Conservation (phyloP, 805 yeast genomes). For the Teunomyces cretensis region DNA sequence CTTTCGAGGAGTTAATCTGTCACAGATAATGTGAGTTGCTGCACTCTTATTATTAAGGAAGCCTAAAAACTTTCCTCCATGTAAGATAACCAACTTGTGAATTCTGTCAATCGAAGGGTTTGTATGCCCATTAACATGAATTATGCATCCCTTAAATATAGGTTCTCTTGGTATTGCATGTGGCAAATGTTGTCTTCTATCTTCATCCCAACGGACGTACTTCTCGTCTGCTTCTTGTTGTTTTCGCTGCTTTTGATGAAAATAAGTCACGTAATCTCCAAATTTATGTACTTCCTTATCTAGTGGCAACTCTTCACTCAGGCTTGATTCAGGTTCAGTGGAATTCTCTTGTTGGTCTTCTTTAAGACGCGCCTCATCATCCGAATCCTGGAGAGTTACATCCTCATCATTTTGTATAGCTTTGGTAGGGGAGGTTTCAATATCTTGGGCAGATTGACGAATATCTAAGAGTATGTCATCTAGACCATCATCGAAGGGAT, state of each 20-base stretch:
- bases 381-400: background rate
- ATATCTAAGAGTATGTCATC: conserved; percentile 18
- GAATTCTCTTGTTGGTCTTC: conserved; percentile 16
- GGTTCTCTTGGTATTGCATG: conserved; percentile 15
- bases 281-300: conserved; percentile 46
- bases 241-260: conserved; percentile 56
- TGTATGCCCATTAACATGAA: conserved; percentile 90
- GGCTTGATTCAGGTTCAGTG: conserved; percentile 12
- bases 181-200: conserved; percentile 24
- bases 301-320: background rate
- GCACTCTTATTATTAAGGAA: conserved; percentile 66
- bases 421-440: background rate
- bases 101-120: conserved; percentile 72
- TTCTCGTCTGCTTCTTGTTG: conserved; percentile 60
- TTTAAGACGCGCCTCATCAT: background rate
- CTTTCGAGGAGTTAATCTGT: conserved; percentile 75
- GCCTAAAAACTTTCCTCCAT: conserved; percentile 80
- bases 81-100: conserved; percentile 64
- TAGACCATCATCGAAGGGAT: conserved; percentile 26
- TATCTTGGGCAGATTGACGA: background rate
- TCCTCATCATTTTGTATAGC: background rate
- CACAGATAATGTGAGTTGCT: conserved; percentile 85
- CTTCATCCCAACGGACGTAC: conserved; percentile 48
- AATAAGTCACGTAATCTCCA: conserved; percentile 69
- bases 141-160: conserved; percentile 61